phyloP scores from a whole-genome alignment of 257 asterid species.

The Echium plantagineum region DNA sequence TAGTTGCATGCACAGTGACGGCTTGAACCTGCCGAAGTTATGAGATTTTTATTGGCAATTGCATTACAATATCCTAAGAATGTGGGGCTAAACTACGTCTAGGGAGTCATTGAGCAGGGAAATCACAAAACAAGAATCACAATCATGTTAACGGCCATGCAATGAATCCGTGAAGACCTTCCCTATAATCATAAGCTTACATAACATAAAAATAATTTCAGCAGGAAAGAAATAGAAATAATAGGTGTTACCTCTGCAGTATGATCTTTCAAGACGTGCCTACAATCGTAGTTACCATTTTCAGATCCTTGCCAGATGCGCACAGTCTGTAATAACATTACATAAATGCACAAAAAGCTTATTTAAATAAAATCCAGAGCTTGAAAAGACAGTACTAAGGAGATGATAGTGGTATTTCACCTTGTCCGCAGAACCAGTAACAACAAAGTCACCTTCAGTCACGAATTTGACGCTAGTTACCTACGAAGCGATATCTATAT shows the following conservation, averaged over 20 bases:
- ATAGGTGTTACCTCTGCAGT: conserved; percentile 59
- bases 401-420: conserved; percentile 19
- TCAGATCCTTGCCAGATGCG: conserved; percentile 87
- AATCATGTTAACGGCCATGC: neutral
- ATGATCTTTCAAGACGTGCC: conserved; percentile 77
- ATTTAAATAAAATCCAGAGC: neutral
- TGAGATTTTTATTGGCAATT: neutral
- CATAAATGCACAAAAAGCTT: neutral
- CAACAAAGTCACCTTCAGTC: conserved; percentile 61
- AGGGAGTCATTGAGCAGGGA: neutral
- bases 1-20: conserved; percentile 95
- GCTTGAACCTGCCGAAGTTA: conserved; percentile 67
- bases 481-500: conserved; percentile 18
- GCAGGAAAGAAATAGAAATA: neutral
- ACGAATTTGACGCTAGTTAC: conserved; percentile 84
- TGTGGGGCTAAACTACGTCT: neutral
- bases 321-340: conserved; percentile 61
- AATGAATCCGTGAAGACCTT: neutral
- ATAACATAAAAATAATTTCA: neutral
- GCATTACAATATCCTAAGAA: neutral
- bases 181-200: neutral
- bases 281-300: conserved; percentile 57
- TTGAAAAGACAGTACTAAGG: neutral
- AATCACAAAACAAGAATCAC: neutral
- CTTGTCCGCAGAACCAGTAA: conserved; percentile 93